A percentile compares a stretch with the other conserved stretches of the same genome.
Conservation (phyloP, 148 eudicot species). For the Silene conica region DNA sequence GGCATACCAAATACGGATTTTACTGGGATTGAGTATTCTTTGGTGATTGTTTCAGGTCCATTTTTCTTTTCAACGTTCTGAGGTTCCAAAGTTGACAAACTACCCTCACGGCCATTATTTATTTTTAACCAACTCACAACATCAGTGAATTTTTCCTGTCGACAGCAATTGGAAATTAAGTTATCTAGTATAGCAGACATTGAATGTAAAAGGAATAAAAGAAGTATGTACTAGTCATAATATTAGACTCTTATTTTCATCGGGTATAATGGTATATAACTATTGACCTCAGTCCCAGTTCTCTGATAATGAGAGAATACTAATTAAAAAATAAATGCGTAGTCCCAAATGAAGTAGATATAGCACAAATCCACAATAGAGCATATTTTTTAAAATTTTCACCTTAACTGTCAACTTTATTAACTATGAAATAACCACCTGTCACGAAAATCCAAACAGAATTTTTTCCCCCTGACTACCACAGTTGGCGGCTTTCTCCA, state of each 20-base stretch:
- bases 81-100: conserved; percentile 33
- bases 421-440: not conserved
- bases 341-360: not conserved
- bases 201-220: not conserved
- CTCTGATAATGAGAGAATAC: not conserved
- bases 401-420: not conserved
- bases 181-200: not conserved
- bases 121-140: conserved; percentile 82
- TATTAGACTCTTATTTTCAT: not conserved
- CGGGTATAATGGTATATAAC: not conserved
- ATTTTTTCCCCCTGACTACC: not conserved
- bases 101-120: conserved; percentile 47
- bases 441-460: not conserved
- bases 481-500: not conserved
- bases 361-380: not conserved
- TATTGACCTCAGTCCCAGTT: not conserved
- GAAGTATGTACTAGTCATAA: not conserved
- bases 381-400: not conserved
- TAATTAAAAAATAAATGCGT: not conserved
- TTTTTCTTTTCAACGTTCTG: conserved; percentile 34
- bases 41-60: conserved; percentile 38
- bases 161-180: conserved; percentile 2
- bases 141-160: conserved; percentile 76
- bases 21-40: conserved; percentile 29
- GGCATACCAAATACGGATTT: conserved; percentile 32